These are phyloP conservation scores for Oenanthe sinensis DNA, from an alignment of 129 eudicot genomes.

Conservation along the genomic window DNA sequence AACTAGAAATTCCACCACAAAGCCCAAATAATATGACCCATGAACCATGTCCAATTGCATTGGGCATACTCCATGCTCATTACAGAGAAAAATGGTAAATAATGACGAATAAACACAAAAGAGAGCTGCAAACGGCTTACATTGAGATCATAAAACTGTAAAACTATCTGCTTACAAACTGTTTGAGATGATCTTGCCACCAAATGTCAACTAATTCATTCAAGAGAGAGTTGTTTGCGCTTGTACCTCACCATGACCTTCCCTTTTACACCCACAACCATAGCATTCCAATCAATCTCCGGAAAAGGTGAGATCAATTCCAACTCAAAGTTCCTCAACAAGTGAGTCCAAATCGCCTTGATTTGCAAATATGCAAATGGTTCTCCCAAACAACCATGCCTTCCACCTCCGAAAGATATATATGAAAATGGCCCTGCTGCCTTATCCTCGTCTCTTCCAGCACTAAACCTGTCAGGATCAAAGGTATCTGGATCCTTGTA, in stretches of 20 bases:
- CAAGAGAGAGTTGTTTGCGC: conserved; percentile 41
- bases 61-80: not conserved
- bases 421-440: conserved; percentile 87
- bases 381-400: conserved; percentile 94
- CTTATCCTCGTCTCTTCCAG: conserved; percentile 89
- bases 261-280: conserved; percentile 98
- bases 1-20: not conserved
- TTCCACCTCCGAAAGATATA: conserved; percentile 93
- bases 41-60: not conserved
- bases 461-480: conserved; percentile 79
- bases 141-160: not conserved
- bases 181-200: not conserved
- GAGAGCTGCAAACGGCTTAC: not conserved
- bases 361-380: conserved; percentile 94
- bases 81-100: not conserved
- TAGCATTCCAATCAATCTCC: conserved; percentile 92
- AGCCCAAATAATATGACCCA: not conserved
- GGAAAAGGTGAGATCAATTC: conserved; percentile 88
- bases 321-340: conserved; percentile 81
- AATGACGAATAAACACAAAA: not conserved
- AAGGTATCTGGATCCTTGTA: conserved; percentile 71
- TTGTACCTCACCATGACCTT: conserved; percentile 89
- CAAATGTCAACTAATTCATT: not conserved
- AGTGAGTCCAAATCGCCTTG: conserved; percentile 91
- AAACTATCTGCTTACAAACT: not conserved